Conservation (phyloP, 2,329 filamentous ascomycete genomes). For the Pseudopithomyces chartarum region DNA sequence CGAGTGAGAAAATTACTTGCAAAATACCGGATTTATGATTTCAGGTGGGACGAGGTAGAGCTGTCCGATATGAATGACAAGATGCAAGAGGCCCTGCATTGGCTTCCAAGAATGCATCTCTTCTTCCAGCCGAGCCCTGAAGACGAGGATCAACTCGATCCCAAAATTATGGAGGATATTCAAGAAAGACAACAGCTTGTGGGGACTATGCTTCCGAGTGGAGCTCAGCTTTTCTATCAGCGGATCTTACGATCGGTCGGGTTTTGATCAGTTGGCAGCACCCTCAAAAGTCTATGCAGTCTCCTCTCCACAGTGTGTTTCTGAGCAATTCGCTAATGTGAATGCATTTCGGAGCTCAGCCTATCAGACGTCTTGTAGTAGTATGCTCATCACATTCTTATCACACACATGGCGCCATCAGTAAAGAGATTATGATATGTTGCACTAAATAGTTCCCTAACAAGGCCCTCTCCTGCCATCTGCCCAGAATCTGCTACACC, state of each 20-base stretch:
- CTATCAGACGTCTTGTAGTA: no score
- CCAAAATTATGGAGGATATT: neutral
- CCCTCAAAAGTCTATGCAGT: neutral
- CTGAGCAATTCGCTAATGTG: no score
- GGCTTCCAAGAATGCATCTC: neutral
- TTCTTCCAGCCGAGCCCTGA: neutral
- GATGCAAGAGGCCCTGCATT: neutral
- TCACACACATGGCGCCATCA: no score
- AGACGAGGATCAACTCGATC: no score
- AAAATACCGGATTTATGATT: neutral
- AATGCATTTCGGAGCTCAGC: no score
- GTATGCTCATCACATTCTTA: no score
- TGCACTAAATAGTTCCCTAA: no score
- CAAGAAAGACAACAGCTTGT: neutral
- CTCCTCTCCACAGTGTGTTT: neutral
- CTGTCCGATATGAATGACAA: neutral
- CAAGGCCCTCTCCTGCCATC: no score
- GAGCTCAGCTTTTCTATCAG: neutral
- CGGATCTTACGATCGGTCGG: neutral
- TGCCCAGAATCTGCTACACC: no score
- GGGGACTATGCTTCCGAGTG: neutral
- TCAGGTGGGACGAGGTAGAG: constrained; percentile 2
- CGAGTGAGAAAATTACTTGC: neutral
- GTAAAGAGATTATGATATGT: no score
- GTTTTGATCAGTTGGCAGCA: neutral